phyloP scores from a whole-genome alignment of 768 basidiomycete species.

The Boletus subparvulus region DNA sequence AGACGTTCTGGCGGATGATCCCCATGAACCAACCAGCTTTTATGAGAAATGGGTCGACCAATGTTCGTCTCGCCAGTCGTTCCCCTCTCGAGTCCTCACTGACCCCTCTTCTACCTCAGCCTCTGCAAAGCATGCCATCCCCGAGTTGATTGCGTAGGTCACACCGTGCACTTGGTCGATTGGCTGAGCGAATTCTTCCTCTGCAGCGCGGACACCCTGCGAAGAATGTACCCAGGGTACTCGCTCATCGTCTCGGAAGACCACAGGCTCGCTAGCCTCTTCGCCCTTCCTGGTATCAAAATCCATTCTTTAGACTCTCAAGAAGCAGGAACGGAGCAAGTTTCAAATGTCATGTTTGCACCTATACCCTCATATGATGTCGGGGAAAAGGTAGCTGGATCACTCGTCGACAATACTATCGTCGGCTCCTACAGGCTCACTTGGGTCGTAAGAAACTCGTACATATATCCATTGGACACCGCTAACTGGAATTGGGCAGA shows the following conservation, averaged over 20 bases:
- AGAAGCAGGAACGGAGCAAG: constrained; percentile 44
- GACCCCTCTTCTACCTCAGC: constrained; percentile 32
- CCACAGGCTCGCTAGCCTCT: constrained; percentile 43
- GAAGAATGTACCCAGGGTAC: constrained; percentile 59
- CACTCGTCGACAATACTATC: constrained; percentile 49
- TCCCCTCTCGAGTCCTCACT: constrained; percentile 3
- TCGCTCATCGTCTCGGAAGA: constrained; percentile 57
- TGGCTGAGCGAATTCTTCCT: neutral
- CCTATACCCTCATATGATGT: constrained; percentile 40
- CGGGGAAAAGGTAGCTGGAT: constrained; percentile 46
- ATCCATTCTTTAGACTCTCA: constrained; percentile 47
- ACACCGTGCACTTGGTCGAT: neutral
- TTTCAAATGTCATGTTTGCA: constrained; percentile 50
- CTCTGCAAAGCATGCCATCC: constrained; percentile 50
- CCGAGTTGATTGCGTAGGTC: constrained; percentile 47
- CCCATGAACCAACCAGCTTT: constrained; percentile 37
- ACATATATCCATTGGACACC: neutral
- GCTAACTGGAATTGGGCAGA: constrained; percentile 33
- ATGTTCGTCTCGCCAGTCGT: constrained; percentile 33
- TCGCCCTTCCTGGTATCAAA: constrained; percentile 51
- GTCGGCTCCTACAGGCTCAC: constrained; percentile 54
- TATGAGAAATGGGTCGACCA: constrained; percentile 53
- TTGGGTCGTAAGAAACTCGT: constrained; percentile 52
- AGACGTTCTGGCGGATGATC: constrained; percentile 13
- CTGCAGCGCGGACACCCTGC: constrained; percentile 46